Evolutionary conservation across 1,284 basidiomycete genomes (phyloP).

Genomic region (Pseudozyma sp.): DNA sequence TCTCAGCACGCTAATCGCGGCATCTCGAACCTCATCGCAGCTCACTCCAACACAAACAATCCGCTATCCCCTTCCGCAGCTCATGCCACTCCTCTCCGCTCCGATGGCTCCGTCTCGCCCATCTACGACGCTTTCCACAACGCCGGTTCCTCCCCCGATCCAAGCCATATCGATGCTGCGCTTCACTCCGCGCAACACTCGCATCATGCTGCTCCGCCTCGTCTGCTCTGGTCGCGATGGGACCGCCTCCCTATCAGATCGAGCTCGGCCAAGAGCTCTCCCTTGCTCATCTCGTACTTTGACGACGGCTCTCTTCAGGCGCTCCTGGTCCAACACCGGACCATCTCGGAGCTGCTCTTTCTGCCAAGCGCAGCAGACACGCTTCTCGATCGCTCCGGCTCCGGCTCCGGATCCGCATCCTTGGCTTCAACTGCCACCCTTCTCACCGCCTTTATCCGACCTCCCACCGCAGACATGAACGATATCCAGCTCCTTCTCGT

Average conservation of each 20-base stretch:
- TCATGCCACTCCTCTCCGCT: conserved; percentile 18
- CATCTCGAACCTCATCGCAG: conserved; percentile 33
- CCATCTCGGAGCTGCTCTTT: conserved; percentile 38
- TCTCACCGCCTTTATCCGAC: conserved; percentile 26
- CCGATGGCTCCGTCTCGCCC: conserved; percentile 44
- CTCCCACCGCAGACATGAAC: conserved; percentile 7
- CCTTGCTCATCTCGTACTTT: conserved; percentile 36
- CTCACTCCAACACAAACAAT: conserved; percentile 11
- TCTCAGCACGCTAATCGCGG: conserved; percentile 46
- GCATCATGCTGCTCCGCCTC: neutral
- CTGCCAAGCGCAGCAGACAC: conserved; percentile 23
- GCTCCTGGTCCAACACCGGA: conserved; percentile 33
- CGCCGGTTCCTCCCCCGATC: conserved; percentile 21
- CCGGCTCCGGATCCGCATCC: neutral
- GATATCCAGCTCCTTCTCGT: conserved; percentile 30
- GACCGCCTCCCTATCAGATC: conserved; percentile 22
- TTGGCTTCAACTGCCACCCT: conserved; percentile 1
- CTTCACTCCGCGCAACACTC: conserved; percentile 1
- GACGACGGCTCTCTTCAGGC: conserved; percentile 38
- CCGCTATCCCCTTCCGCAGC: conserved; percentile 16
- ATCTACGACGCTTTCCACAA: conserved; percentile 51
- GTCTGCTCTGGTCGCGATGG: conserved; percentile 45
- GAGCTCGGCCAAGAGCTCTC: conserved; percentile 10
- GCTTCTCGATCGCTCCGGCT: conserved; percentile 2
- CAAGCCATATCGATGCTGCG: conserved; percentile 22